A percentile compares a stretch with the other conserved stretches of the same genome.
Evolutionary conservation across 495 filamentous ascomycete genomes (phyloP).

Genomic region (Xylaria cubensis): DNA sequence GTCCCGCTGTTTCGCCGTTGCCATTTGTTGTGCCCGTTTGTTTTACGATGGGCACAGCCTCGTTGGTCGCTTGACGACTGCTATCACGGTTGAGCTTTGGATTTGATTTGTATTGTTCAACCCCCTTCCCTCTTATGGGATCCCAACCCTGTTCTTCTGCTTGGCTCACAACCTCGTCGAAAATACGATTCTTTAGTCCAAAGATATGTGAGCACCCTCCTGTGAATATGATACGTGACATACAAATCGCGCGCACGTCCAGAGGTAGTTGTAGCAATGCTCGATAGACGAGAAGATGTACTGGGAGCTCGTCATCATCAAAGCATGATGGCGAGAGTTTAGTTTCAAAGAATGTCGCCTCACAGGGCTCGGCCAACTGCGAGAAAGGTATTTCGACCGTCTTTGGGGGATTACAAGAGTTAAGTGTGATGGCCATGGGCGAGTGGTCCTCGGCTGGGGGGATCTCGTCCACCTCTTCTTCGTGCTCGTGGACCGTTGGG

Average conservation of each 20-base stretch:
- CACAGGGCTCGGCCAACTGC: conserved; percentile 73
- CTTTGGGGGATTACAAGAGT: conserved; percentile 50
- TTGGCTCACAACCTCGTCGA: conserved; percentile 72
- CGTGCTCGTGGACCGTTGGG: conserved; percentile 57
- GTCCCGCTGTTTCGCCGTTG: conserved; percentile 32
- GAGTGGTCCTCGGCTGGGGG: conserved; percentile 38
- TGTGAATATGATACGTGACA: conserved; percentile 88
- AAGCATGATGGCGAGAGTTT: conserved; percentile 54
- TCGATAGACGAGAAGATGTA: conserved; percentile 76
- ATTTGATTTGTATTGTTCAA: conserved; percentile 61
- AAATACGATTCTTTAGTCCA: conserved; percentile 79
- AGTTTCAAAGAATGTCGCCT: conserved; percentile 73
- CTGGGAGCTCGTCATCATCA: conserved; percentile 84
- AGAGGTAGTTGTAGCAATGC: conserved; percentile 76
- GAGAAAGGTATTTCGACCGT: conserved; percentile 70
- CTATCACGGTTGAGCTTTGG: conserved; percentile 53
- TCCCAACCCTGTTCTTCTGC: conserved; percentile 78
- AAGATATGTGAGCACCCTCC: conserved; percentile 82
- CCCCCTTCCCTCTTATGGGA: conserved; percentile 66
- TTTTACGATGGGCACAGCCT: conserved; percentile 27
- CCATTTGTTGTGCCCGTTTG: conserved; percentile 23
- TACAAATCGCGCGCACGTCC: conserved; percentile 82
- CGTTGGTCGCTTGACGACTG: conserved; percentile 38
- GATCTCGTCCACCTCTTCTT: conserved; percentile 50
- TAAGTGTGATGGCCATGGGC: conserved; percentile 56